Evolutionary conservation across 2,329 filamentous ascomycete species (phyloP).

Genomic region (Aspergillus sp.): DNA sequence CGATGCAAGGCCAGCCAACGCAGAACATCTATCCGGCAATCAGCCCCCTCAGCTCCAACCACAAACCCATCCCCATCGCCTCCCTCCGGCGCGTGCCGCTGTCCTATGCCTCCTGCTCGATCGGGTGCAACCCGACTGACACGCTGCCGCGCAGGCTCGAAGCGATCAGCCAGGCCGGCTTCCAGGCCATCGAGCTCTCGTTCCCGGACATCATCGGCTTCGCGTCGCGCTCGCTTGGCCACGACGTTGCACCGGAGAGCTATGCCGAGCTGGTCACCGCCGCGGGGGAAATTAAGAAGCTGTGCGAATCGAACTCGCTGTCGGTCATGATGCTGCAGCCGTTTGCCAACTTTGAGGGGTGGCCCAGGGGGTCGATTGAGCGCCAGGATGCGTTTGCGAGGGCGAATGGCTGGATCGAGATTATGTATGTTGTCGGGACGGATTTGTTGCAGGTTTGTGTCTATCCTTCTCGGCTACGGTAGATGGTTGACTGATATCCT

Average conservation of each 20-base stretch:
- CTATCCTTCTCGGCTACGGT: too few relatives aligned
- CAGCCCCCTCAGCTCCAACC: too few relatives aligned
- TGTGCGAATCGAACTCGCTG: conserved; percentile 27
- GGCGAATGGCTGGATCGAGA: conserved; percentile 55
- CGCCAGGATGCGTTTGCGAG: conserved; percentile 46
- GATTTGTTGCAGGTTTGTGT: conserved; percentile 65
- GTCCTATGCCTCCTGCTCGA: conserved; percentile 36
- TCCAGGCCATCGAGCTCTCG: conserved; percentile 61
- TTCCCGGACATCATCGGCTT: conserved; percentile 64
- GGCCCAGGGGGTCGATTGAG: conserved; percentile 58
- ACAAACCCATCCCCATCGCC: conserved; percentile 4
- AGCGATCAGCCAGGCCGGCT: conserved; percentile 32
- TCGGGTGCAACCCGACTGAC: conserved; percentile 26
- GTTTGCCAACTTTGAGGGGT: conserved; percentile 67
- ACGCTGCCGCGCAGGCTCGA: conserved; percentile 30
- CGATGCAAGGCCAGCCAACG: too few relatives aligned
- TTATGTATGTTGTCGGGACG: conserved; percentile 56
- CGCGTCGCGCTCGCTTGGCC: conserved; percentile 43
- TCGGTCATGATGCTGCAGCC: conserved; percentile 54
- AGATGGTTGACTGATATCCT: too few relatives aligned
- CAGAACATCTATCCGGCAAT: conserved; percentile 5
- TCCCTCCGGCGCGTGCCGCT: conserved; percentile 24
- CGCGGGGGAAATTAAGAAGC: conserved; percentile 46
- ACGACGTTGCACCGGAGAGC: conserved; percentile 43
- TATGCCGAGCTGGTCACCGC: conserved; percentile 46